phyloP scores from a whole-genome alignment of 306 rosid species.

The Cicer judaicum region DNA sequence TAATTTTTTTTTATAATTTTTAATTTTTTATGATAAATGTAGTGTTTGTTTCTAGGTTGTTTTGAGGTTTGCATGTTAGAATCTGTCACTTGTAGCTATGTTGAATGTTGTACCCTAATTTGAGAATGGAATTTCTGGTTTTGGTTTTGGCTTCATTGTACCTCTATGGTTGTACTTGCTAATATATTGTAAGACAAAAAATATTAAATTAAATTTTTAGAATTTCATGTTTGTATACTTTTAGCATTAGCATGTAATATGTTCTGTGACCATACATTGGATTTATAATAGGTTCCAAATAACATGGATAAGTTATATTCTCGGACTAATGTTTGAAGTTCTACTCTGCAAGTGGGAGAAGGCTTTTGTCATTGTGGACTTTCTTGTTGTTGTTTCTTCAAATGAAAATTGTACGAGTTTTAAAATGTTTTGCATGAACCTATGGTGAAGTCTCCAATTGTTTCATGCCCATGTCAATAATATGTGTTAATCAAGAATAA shows the following conservation, averaged over 20 bases:
- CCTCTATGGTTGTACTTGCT: neutral
- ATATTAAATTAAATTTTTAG: neutral
- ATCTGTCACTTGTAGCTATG: neutral
- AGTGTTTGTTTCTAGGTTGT: constrained; percentile 24
- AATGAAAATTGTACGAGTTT: neutral
- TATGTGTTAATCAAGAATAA: constrained; percentile 3
- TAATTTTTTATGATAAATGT: constrained; percentile 20
- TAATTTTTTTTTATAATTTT: neutral
- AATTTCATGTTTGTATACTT: constrained; percentile 18
- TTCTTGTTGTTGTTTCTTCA: neutral
- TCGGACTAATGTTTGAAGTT: constrained; percentile 5
- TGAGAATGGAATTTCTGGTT: neutral
- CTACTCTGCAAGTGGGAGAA: constrained; percentile 2
- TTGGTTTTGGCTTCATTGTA: neutral
- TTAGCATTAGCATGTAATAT: neutral
- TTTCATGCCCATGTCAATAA: constrained; percentile 1
- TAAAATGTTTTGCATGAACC: neutral
- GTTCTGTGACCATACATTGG: constrained; percentile 9
- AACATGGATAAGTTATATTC: constrained; percentile 9
- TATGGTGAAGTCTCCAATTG: constrained; percentile 10
- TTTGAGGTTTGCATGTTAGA: constrained; percentile 31
- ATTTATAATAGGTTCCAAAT: neutral
- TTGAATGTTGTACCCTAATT: constrained; percentile 11
- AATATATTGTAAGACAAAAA: neutral
- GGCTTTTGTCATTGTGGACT: neutral